phyloP scores from a whole-genome alignment of 1,139 yeast genomes.

The Candida sojae region DNA sequence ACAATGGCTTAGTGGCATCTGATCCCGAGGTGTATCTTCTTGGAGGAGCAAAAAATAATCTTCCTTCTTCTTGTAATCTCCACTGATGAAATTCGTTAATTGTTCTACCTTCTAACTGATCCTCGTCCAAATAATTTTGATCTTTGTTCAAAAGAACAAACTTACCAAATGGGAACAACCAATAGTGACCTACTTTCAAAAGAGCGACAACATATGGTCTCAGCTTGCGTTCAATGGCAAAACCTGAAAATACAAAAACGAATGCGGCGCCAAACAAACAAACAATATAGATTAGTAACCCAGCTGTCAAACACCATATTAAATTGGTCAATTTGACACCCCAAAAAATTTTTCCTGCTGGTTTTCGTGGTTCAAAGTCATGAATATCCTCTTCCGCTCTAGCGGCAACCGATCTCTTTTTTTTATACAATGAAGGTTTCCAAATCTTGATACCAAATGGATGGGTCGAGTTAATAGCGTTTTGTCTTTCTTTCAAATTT shows the following conservation, averaged over 20 bases:
- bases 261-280: slow-evolving; percentile 51
- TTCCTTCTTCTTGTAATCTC: slow-evolving; percentile 77
- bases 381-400: slow-evolving; percentile 95
- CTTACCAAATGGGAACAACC: slow-evolving; percentile 87
- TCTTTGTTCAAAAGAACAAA: slow-evolving; percentile 79
- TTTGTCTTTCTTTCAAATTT: slow-evolving; percentile 90
- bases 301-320: slow-evolving; percentile 77
- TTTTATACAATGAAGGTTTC: slow-evolving; percentile 97
- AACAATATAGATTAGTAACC: slow-evolving; percentile 55
- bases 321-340: slow-evolving; percentile 70
- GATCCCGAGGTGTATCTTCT: slow-evolving; percentile 39
- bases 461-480: slow-evolving; percentile 94
- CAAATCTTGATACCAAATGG: slow-evolving; percentile 98
- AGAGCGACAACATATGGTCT: slow-evolving; percentile 62
- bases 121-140: slow-evolving; percentile 81
- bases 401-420: slow-evolving; percentile 85
- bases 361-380: slow-evolving; percentile 58
- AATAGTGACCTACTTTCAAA: slow-evolving; percentile 65
- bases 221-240: slow-evolving; percentile 37
- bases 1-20: slow-evolving; percentile 36
- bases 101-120: slow-evolving; percentile 84
- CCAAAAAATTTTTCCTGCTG: slow-evolving; percentile 54
- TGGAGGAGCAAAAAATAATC: slow-evolving; percentile 72
- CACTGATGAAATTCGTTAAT: slow-evolving; percentile 85
- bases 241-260: slow-evolving; percentile 50